Evolutionary conservation across 176 grass and related monocot species (phyloP), one percentile per base, ranked within the genome.

Genomic region (Paspalum vaginatum): DNA sequence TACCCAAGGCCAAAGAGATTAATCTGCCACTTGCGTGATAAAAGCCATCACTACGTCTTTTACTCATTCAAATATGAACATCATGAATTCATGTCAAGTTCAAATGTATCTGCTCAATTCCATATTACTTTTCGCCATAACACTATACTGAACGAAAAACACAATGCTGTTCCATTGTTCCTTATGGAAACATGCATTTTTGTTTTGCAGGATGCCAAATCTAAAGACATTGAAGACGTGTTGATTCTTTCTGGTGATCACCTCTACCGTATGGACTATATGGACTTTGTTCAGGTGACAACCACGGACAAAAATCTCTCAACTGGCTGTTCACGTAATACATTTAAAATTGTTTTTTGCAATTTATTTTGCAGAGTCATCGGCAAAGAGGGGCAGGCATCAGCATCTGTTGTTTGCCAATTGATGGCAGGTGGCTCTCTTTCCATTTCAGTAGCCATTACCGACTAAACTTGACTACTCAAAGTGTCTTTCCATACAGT

Each of bases 221-320:
- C 79, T 66, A 98, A 84, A 78, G 88, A 93, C 50, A 98, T 95
- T 69, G 78, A 98, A 21, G 95, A 98, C 79, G 81, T 98, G 18
- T 41, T 98, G 54, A 98, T 98, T 83, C 91, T 98, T 78, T 98
- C 84, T 46, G 95, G 90, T 18, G 95, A 98, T 75, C 95, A 95
- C 69, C 88, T 98, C 17, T 95, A 98, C 66, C 79, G 90, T 45
- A 94, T 97, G 94, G 91, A 94, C 52, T 97, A 94, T 70, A 90
- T 92, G 89, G 83, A 94, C 50, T 92, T 97, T 64, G 79, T 97
- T 88, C 92, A 95, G 88, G 92, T 83, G 52, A 87, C 54, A 54
- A 43, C 14, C 9, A 4, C 68, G 81, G 24, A 80, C 13, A 56
- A 27, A 18, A 68, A 48, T 39, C 61, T 84, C 59, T 42, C 56